A percentile compares a stretch with the other conserved stretches of the same genome.
Evolutionary conservation across 371 early-diverging fungal species (phyloP).

Genomic region (Parasitella parasitica): DNA sequence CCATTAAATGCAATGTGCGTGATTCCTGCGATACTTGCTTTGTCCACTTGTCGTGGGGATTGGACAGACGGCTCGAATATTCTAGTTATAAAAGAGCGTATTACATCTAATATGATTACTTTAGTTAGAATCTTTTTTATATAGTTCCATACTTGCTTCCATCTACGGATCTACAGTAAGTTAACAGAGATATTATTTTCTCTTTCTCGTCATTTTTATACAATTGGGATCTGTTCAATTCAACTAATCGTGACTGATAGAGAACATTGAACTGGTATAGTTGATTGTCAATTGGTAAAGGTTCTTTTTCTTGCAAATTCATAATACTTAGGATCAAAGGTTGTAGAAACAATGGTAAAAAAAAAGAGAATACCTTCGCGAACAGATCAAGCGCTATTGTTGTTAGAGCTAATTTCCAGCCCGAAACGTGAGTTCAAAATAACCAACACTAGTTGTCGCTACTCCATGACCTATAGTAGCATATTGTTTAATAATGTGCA

Average conservation of each 20-base stretch:
- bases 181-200: background rate
- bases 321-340: too few species aligned
- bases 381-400: too few species aligned
- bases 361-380: too few species aligned
- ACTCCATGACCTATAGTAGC: too few species aligned
- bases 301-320: too few species aligned
- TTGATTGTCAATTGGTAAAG: background rate
- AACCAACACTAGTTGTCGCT: too few species aligned
- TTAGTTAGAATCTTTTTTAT: too few species aligned
- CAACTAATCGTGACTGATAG: background rate
- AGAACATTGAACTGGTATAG: background rate
- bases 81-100: background rate
- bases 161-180: background rate
- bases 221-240: background rate
- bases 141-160: background rate
- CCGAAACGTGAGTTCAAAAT: too few species aligned
- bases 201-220: background rate
- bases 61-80: background rate
- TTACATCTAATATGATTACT: background rate
- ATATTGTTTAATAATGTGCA: too few species aligned
- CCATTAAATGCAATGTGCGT: background rate
- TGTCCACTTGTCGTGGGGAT: background rate
- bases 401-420: too few species aligned
- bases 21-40: background rate
- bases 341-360: too few species aligned